Conservation (phyloP, 2,329 filamentous ascomycete species). For the Trematosphaeria pertusa region DNA sequence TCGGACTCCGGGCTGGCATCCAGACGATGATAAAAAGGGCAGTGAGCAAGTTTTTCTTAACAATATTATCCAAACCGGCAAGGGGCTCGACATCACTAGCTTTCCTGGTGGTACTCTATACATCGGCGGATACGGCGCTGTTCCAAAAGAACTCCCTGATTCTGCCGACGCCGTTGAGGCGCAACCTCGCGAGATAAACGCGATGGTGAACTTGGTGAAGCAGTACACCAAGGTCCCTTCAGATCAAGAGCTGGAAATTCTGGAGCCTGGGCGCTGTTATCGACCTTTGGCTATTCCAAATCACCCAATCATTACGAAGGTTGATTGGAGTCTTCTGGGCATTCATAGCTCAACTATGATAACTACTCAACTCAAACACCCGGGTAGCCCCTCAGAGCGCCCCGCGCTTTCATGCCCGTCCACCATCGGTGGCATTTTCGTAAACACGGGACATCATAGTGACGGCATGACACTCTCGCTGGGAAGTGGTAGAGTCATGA, state of each 20-base stretch:
- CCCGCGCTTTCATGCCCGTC: too few species aligned
- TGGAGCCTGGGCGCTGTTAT: constrained; percentile 1
- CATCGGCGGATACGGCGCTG: neutral
- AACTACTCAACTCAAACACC: too few species aligned
- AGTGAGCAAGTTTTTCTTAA: constrained; percentile 1
- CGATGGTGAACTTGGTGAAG: neutral
- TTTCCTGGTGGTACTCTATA: constrained; percentile 1
- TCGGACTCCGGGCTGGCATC: neutral
- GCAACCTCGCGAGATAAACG: neutral
- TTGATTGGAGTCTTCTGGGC: too few species aligned
- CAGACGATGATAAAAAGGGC: neutral
- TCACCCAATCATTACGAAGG: constrained; percentile 1
- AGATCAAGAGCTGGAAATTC: neutral
- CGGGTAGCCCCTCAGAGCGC: too few species aligned
- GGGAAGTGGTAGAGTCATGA: too few species aligned
- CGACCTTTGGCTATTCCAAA: neutral
- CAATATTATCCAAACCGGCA: neutral
- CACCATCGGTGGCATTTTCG: too few species aligned
- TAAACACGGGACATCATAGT: too few species aligned
- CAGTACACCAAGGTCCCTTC: neutral
- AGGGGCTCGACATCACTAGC: constrained; percentile 1
- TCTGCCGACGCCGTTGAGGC: neutral
- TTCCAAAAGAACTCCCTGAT: constrained; percentile 1
- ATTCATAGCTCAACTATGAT: too few species aligned
- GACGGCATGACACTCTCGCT: too few species aligned